These are phyloP conservation scores for Eustoma russellianum DNA, from an alignment of 257 asterid genomes.

Conservation along the genomic window DNA sequence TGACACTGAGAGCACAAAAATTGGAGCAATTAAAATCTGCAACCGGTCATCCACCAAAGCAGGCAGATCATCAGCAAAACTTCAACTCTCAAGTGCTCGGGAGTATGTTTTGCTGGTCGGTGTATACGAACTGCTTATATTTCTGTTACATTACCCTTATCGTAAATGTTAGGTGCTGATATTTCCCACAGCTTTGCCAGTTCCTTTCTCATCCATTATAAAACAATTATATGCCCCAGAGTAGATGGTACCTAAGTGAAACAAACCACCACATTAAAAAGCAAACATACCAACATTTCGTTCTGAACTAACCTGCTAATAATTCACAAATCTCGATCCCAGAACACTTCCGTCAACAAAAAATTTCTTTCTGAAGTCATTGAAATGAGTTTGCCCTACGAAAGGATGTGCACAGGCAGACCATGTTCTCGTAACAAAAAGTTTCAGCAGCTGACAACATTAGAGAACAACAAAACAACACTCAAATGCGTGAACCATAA, in stretches of 20 bases:
- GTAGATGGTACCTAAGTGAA: constrained; percentile 74
- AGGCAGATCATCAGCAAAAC: background rate
- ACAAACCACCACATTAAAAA: constrained; percentile 3
- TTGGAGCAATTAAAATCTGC: background rate
- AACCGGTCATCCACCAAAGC: background rate
- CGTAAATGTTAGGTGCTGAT: constrained; percentile 29
- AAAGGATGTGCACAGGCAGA: too few relatives aligned
- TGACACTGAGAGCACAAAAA: too few relatives aligned
- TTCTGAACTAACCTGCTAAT: too few relatives aligned
- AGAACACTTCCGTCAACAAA: too few relatives aligned
- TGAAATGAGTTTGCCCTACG: too few relatives aligned
- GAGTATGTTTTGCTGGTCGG: background rate
- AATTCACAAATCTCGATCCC: too few relatives aligned
- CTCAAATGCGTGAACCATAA: too few relatives aligned
- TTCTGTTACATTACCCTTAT: constrained; percentile 47
- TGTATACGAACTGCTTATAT: constrained; percentile 26
- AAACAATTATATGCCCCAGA: constrained; percentile 65
- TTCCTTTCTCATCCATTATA: constrained; percentile 79
- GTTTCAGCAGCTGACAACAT: too few relatives aligned
- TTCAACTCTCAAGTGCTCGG: background rate
- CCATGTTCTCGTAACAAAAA: too few relatives aligned
- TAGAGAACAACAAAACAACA: too few relatives aligned
- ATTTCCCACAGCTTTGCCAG: constrained; percentile 89
- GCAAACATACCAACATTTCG: too few relatives aligned
- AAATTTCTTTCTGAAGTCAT: too few relatives aligned